A percentile compares a stretch with the other conserved stretches of the same genome.
Conservation (phyloP, 306 rosid genomes). For the Morella rubra region DNA sequence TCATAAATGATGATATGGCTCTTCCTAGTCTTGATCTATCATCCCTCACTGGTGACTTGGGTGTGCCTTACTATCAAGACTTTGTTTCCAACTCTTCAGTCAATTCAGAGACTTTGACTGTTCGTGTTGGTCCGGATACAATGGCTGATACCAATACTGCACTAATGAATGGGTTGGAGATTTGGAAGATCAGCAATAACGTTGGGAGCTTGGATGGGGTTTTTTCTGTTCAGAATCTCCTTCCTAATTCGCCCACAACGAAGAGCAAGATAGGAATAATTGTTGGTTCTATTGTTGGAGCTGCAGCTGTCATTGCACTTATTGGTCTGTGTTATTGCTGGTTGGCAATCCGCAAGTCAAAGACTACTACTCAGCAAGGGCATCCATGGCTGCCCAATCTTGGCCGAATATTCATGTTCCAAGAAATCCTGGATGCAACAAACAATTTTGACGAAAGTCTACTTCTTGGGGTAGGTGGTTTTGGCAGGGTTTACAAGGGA, state of each 20-base stretch:
- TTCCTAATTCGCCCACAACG: slow-evolving; percentile 54
- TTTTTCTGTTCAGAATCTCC: slow-evolving; percentile 50
- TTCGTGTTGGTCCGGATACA: slow-evolving; percentile 86
- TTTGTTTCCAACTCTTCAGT: slow-evolving; percentile 60
- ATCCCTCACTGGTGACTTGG: slow-evolving; percentile 53
- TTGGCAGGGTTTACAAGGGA: slow-evolving; percentile 90
- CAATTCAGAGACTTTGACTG: slow-evolving; percentile 53
- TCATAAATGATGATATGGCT: slow-evolving; percentile 65
- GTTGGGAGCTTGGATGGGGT: slow-evolving; percentile 66
- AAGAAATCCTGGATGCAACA: slow-evolving; percentile 82
- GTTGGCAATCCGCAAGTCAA: slow-evolving; percentile 42
- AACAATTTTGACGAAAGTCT: slow-evolving; percentile 80
- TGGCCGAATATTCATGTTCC: slow-evolving; percentile 79
- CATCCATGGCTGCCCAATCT: slow-evolving; percentile 78
- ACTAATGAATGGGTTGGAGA: slow-evolving; percentile 79
- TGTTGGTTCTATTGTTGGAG: slow-evolving; percentile 50
- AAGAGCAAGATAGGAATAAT: slow-evolving; percentile 43
- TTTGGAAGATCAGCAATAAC: slow-evolving; percentile 74
- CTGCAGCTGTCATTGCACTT: slow-evolving; percentile 40
- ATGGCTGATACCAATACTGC: slow-evolving; percentile 66
- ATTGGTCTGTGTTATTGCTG: slow-evolving; percentile 57
- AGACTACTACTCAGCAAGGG: slow-evolving; percentile 51
- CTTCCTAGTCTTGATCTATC: slow-evolving; percentile 72
- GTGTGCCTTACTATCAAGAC: slow-evolving; percentile 69
- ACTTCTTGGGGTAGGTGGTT: slow-evolving; percentile 95